Conservation (phyloP, 805 yeast species). For the Spathaspora sp. region DNA sequence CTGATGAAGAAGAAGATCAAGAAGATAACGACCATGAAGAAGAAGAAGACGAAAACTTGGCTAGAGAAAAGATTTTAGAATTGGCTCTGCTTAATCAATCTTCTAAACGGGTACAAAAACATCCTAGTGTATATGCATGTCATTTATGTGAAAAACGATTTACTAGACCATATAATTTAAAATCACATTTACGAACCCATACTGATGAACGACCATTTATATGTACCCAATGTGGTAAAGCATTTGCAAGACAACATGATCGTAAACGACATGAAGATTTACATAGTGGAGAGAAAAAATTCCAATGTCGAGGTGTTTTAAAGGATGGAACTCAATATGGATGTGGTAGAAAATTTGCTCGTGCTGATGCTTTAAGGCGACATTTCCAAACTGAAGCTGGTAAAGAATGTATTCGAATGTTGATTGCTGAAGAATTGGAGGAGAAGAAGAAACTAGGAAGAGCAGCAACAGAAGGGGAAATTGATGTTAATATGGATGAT, state of each 20-base stretch:
- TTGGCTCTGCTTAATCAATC: slow-evolving; percentile 57
- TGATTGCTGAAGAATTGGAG: slow-evolving; percentile 39
- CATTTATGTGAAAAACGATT: slow-evolving; percentile 80
- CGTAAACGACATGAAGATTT: slow-evolving; percentile 47
- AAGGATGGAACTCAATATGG: slow-evolving; percentile 51
- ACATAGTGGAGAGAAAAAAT: slow-evolving; percentile 74
- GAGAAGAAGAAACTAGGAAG: slow-evolving; percentile 16
- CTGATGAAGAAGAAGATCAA: slow-evolving; percentile 20
- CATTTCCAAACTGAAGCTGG: slow-evolving; percentile 48
- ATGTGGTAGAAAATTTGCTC: slow-evolving; percentile 43
- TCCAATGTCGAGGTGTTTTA: slow-evolving; percentile 64
- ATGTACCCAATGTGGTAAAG: slow-evolving; percentile 73
- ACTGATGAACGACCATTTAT: slow-evolving; percentile 78
- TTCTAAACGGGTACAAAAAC: slow-evolving; percentile 59
- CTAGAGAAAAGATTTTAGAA: slow-evolving; percentile 60
- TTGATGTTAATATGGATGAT: slow-evolving; percentile 16
- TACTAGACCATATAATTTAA: slow-evolving; percentile 89
- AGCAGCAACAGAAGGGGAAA: slow-evolving; percentile 21
- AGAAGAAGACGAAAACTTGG: slow-evolving; percentile 19
- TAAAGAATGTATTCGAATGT: slow-evolving; percentile 35
- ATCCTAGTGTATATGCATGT: slow-evolving; percentile 75
- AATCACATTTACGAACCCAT: slow-evolving; percentile 88
- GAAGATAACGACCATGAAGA: slow-evolving; percentile 17
- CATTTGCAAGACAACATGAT: slow-evolving; percentile 54
- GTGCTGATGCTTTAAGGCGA: slow-evolving; percentile 44